Percentiles rank a stretch among this genome's conserved stretches.
These are phyloP conservation scores for Cronartium quercuum DNA, from an alignment of 1,284 basidiomycete species.

Conservation along the genomic window DNA sequence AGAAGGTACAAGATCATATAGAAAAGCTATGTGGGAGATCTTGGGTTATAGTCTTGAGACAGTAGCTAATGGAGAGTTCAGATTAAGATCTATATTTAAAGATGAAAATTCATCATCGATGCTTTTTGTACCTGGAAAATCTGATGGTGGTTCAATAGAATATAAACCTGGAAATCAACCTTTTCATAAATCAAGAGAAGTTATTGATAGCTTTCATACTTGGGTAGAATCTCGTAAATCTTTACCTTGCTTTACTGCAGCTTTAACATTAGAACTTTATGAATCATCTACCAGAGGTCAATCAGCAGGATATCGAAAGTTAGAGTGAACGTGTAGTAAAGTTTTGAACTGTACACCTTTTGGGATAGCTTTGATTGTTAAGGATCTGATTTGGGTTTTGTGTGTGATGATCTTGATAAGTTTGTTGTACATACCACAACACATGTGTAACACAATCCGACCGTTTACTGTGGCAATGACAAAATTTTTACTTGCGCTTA, in stretches of 20 bases:
- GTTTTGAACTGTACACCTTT: too few species aligned
- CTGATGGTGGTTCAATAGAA: constrained; percentile 18
- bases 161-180: constrained; percentile 18
- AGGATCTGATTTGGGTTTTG: too few species aligned
- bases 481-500: too few species aligned
- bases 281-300: neutral
- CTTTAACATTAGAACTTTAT: constrained; percentile 27
- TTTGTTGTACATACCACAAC: too few species aligned
- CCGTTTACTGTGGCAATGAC: too few species aligned
- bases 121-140: constrained; percentile 26
- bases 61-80: constrained; percentile 23
- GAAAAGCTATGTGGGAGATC: constrained; percentile 26
- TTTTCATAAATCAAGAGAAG: constrained; percentile 26
- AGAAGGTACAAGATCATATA: constrained; percentile 17
- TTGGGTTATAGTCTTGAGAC: constrained; percentile 36
- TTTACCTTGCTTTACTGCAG: constrained; percentile 27
- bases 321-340: neutral
- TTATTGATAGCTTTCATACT: constrained; percentile 14
- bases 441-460: too few species aligned
- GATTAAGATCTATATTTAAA: constrained; percentile 16
- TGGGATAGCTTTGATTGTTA: too few species aligned
- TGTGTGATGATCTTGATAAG: too few species aligned
- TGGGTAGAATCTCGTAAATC: constrained; percentile 17
- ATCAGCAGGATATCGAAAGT: neutral
- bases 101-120: constrained; percentile 12